Base-by-base conservation (phyloP, 225 moss, liverwort and hornwort genomes). In the Pseudoscleropodium purum region DNA sequence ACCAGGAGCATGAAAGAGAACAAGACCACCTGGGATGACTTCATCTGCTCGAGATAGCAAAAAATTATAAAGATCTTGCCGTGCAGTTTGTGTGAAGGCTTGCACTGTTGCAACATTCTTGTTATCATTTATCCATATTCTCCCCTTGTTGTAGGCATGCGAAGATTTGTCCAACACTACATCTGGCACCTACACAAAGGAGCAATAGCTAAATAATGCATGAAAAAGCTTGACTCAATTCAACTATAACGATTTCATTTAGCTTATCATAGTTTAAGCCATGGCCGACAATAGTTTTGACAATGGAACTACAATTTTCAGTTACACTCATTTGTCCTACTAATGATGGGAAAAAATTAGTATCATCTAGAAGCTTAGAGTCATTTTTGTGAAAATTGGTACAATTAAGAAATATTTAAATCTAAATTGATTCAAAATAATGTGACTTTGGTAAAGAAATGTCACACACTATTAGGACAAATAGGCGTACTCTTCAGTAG, bases 21-120 rank as follows among this genome's bases (percentile, higher is more conserved):
- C 30, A 11, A 75, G 5, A 75, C 75, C 75, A 18, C 47, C 11
- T 0, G 11, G 7, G 2, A 75, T 30, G 1, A 75, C 30, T 75
- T 75, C 75, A 45, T 75, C 1, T 47, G 45, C 43, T 27, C 43
- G 43, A 43, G 9, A 73, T 43, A 73, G 26, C 30, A 30, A 47
- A 43, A 47, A 74, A 18, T 47, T 31, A 30, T 8, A 3, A 47
- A 75, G 75, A 75, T 29, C 75, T 75, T 47, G 10, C 7, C 18
- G 47, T 1, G 30, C 30, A 6, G 6, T 7, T 0, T 75, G 18
- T 2, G 2, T 18, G 1, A 45, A 30, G 45, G 74, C 75, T 1
- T 75, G 18, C 4, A 18, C 2, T 45, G 75, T 3, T 47, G 47
- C 47, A 31, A 47, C 75, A 75, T 45, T 75, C 30, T 45, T 45